phyloP scores from a whole-genome alignment of 1,284 basidiomycete genomes.

The Cryptococcus wingfieldii region DNA sequence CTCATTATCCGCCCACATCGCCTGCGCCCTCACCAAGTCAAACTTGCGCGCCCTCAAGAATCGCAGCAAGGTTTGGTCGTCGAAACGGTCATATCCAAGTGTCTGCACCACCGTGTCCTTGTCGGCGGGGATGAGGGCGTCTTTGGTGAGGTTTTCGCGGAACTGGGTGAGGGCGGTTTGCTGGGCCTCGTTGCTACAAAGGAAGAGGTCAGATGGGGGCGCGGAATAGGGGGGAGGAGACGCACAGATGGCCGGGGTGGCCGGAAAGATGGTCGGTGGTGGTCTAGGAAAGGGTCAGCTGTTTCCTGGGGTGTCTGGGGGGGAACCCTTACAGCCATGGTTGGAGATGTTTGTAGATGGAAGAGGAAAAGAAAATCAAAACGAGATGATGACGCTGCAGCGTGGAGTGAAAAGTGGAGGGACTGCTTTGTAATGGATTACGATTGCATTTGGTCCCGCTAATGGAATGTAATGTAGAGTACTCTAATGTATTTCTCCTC shows the following conservation, averaged over 20 bases:
- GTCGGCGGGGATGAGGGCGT: constrained; percentile 39
- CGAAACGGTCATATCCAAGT: constrained; percentile 61
- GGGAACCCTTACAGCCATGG: too few relatives aligned
- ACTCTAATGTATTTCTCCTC: too few relatives aligned
- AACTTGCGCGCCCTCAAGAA: constrained; percentile 93
- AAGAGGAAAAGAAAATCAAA: too few relatives aligned
- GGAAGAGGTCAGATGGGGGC: background rate
- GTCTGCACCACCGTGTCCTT: constrained; percentile 33
- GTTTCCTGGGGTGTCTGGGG: too few relatives aligned
- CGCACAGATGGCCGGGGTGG: constrained; percentile 70
- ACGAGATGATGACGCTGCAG: too few relatives aligned
- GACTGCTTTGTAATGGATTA: too few relatives aligned
- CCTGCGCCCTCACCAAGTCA: constrained; percentile 73
- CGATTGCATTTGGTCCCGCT: too few relatives aligned
- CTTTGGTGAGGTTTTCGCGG: constrained; percentile 58
- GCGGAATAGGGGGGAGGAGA: constrained; percentile 4
- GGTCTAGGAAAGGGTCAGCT: too few relatives aligned
- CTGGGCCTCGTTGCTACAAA: constrained; percentile 56
- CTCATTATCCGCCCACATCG: constrained; percentile 78
- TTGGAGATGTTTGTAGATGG: too few relatives aligned
- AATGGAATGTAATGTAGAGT: too few relatives aligned
- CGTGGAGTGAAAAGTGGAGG: too few relatives aligned
- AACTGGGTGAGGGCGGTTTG: constrained; percentile 68
- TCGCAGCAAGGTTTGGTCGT: constrained; percentile 73
- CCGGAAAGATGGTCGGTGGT: constrained; percentile 60